Evolutionary conservation across 2,329 filamentous ascomycete genomes (phyloP), one percentile per base, ranked within the genome.

Genomic region (Ceratocystis huliohia): DNA sequence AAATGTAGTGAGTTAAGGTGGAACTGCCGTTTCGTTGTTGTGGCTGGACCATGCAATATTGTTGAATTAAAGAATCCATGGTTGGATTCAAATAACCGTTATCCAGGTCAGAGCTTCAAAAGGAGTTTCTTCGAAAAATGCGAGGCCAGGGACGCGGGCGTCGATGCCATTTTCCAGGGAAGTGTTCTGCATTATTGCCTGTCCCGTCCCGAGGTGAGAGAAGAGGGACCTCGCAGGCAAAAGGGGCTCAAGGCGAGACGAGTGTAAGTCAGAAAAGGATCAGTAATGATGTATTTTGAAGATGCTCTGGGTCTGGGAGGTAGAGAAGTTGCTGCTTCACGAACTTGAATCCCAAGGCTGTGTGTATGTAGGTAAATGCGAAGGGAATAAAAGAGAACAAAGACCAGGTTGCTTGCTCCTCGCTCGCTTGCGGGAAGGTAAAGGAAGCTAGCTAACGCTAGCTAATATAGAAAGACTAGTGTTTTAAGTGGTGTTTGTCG

Each of bases 101-200:
- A 37, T 59, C 13, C 13, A 59, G 56, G 56, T 59, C 56, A 59
- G 56, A 59, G 56, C 56, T 59, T 59, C 44, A 22, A 59, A 20
- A 37, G 41, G 25, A 63, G 41, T 56, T 41, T 46, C 30, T n/a
- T 41, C 25, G 20, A 57, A 57, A 30, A 57, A 20, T 48, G 25
- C 62, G 44, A 68, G 64, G 66, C 66, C 41, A 64, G 57, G 59
- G 66, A 68, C 46, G 63, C 61, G 64, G 66, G 66, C 64, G 59
- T 68, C 64, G 64, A 68, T 63, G 66, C 66, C 66, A 64, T 56
- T 63, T 46, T 50, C 61, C 65, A 50, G 22, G 44, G 53, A 61
- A 46, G 50, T 62, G 50, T 59, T 45, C 59, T 63, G 62, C 66
- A 63, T 68, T 48, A 64, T 68, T 64, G 44, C 44, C 63, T 61